Evolutionary conservation across 352 stramenopile species (phyloP).

Genomic region (Blastocystis sp.): DNA sequence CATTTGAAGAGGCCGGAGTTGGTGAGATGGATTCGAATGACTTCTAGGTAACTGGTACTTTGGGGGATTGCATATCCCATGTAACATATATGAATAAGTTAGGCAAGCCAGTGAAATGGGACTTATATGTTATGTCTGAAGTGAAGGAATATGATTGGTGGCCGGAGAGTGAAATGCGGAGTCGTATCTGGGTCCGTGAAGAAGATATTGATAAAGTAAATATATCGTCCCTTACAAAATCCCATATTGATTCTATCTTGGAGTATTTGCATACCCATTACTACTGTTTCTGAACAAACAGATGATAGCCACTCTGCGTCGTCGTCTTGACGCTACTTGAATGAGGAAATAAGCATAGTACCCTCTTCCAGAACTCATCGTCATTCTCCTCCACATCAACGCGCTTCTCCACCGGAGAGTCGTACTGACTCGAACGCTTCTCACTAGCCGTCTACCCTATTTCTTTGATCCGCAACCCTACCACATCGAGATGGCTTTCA

Average conservation of each 20-base stretch:
- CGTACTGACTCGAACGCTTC: background rate
- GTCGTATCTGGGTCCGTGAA: slow-evolving; percentile 24
- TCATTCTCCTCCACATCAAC: slow-evolving; percentile 14
- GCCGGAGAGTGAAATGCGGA: slow-evolving; percentile 28
- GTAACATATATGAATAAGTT: slow-evolving; percentile 46
- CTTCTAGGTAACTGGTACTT: background rate
- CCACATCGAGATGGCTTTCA: background rate
- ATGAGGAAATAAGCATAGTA: background rate
- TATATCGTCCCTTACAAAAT: background rate
- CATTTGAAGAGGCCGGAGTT: slow-evolving; percentile 81
- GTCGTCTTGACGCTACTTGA: slow-evolving; percentile 11
- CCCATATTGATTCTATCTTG: slow-evolving; percentile 7
- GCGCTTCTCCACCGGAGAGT: background rate
- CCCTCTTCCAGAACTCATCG: slow-evolving; percentile 6
- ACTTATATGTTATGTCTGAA: background rate
- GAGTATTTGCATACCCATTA: background rate
- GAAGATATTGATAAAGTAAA: background rate
- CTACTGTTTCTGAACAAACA: slow-evolving; percentile 27
- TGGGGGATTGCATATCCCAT: slow-evolving; percentile 39
- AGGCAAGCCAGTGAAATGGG: slow-evolving; percentile 17
- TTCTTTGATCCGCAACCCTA: background rate
- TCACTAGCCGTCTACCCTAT: background rate
- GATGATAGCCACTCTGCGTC: slow-evolving; percentile 26
- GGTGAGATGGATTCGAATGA: background rate
- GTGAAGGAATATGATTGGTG: slow-evolving; percentile 48